These are phyloP conservation scores for Coniochaeta prunicola DNA, from an alignment of 2,329 filamentous ascomycete species.

Conservation along the genomic window DNA sequence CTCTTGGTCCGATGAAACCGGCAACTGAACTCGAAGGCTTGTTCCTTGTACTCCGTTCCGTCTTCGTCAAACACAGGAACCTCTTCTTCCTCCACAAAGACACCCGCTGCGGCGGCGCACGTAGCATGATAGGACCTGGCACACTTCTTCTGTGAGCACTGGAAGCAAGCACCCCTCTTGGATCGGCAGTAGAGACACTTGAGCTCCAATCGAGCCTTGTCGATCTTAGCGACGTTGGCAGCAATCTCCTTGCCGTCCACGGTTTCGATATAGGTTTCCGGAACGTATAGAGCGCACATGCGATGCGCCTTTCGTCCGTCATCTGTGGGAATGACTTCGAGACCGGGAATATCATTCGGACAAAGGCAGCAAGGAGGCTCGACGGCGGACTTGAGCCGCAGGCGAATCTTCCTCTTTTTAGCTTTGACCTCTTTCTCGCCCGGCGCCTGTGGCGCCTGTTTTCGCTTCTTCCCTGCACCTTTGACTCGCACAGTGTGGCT, in stretches of 20 bases:
- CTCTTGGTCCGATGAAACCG: slow-evolving; percentile 89
- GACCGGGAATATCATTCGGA: slow-evolving; percentile 78
- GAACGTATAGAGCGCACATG: slow-evolving; percentile 82
- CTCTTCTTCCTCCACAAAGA: slow-evolving; percentile 81
- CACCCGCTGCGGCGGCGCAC: slow-evolving; percentile 85
- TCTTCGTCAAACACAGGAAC: slow-evolving; percentile 86
- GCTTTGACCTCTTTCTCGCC: slow-evolving; percentile 36
- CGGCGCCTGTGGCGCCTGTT: slow-evolving; percentile 41
- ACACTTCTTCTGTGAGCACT: slow-evolving; percentile 93
- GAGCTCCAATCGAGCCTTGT: slow-evolving; percentile 80
- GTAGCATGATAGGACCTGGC: slow-evolving; percentile 90
- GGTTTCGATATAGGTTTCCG: slow-evolving; percentile 79
- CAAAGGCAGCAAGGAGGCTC: slow-evolving; percentile 86
- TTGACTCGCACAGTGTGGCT: slow-evolving; percentile 65
- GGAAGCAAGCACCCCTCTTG: slow-evolving; percentile 92
- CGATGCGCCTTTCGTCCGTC: slow-evolving; percentile 83
- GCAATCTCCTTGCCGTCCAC: slow-evolving; percentile 67
- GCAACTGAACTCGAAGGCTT: slow-evolving; percentile 88
- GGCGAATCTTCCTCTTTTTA: slow-evolving; percentile 67
- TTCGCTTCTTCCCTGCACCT: slow-evolving; percentile 59
- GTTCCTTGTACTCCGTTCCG: slow-evolving; percentile 85
- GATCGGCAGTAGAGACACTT: slow-evolving; percentile 94
- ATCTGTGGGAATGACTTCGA: slow-evolving; percentile 79
- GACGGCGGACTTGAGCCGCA: slow-evolving; percentile 62
- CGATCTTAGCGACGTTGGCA: slow-evolving; percentile 71